A percentile compares a stretch with the other conserved stretches of the same genome.
phyloP scores from a whole-genome alignment of 2,329 filamentous ascomycete species.

The Talaromyces amestolkiae region DNA sequence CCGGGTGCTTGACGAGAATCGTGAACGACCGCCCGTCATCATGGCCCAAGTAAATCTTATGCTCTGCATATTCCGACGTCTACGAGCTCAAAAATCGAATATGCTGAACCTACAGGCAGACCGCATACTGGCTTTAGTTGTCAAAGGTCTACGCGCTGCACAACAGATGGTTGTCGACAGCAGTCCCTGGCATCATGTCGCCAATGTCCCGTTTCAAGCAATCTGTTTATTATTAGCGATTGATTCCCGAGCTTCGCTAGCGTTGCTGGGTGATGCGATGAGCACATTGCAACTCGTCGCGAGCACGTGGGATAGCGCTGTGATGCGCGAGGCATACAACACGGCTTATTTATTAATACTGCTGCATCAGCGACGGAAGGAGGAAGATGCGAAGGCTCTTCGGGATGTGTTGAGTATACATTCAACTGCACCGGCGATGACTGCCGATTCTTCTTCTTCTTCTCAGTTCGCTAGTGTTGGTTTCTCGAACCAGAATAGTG shows the following conservation, averaged over 20 bases:
- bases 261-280: slow-evolving; percentile 53
- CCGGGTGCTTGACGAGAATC: slow-evolving; percentile 41
- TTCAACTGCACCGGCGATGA: slow-evolving; percentile 28
- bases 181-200: slow-evolving; percentile 59
- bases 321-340: slow-evolving; percentile 54
- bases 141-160: slow-evolving; percentile 49
- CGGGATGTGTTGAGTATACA: slow-evolving; percentile 40
- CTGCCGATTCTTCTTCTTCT: slow-evolving; percentile 4
- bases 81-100: slow-evolving; percentile 52
- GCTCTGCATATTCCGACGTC: slow-evolving; percentile 55
- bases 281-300: slow-evolving; percentile 45
- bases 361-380: slow-evolving; percentile 51
- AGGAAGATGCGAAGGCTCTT: slow-evolving; percentile 43
- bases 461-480: neutral
- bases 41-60: slow-evolving; percentile 56
- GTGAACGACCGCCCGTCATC: slow-evolving; percentile 45
- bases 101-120: slow-evolving; percentile 47
- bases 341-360: slow-evolving; percentile 55
- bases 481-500: neutral
- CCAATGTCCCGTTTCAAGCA: slow-evolving; percentile 60
- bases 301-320: slow-evolving; percentile 46
- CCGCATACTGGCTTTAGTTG: slow-evolving; percentile 47
- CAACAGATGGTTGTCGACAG: slow-evolving; percentile 45
- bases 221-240: slow-evolving; percentile 57
- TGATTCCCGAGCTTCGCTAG: slow-evolving; percentile 51